Evolutionary conservation across 305 asterid genomes (phyloP), one percentile per base, ranked within the genome.

Genomic region (Rubia tinctorum): DNA sequence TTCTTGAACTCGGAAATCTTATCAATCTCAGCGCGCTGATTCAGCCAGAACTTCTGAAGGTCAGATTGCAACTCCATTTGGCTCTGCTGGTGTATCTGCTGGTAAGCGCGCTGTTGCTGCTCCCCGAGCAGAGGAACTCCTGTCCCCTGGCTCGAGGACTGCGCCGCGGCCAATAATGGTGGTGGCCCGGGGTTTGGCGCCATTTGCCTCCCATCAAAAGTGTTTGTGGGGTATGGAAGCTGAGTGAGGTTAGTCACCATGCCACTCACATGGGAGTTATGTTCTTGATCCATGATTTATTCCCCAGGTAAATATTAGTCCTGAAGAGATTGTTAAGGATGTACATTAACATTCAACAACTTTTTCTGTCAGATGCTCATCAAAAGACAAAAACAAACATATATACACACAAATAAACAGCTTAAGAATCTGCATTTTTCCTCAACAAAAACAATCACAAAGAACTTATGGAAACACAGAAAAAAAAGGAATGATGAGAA

Each of bases 1-100:
- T 64, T 76, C 76, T 73, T 80, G 47, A 80, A 80, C 8, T 80
- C 80, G 6, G 13, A 55, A 4, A 42, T 68, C 30, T 64, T 73
- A 8, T 75, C 77, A 5, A 65, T 68, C 0, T 75, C 83, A 13
- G 75, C 66, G 15, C 37, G 60, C 34, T 79, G 80, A 5, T n/a
- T 60, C 5, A 40, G 56, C 83, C 83, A 80, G 11, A 76, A 73
- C 8, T 61, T 1, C 45, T 51, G 77, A 5, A 80, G 71, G 30
- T 69, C 64, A 34, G 43, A 67, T 7, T 69, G 71, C 61, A 71
- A 15, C 34, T 68, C 63, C 49, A 30, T 37, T 18, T 75, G 75
- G 42, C 69, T 56, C 59, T 73, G 80, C 59, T 76, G 83, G 6
- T 72, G 80, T 2, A 72, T 43, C 14, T 72, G 78, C 39, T 72